These are phyloP conservation scores for Cercophora scortea DNA, from an alignment of 495 filamentous ascomycete species.

Conservation along the genomic window DNA sequence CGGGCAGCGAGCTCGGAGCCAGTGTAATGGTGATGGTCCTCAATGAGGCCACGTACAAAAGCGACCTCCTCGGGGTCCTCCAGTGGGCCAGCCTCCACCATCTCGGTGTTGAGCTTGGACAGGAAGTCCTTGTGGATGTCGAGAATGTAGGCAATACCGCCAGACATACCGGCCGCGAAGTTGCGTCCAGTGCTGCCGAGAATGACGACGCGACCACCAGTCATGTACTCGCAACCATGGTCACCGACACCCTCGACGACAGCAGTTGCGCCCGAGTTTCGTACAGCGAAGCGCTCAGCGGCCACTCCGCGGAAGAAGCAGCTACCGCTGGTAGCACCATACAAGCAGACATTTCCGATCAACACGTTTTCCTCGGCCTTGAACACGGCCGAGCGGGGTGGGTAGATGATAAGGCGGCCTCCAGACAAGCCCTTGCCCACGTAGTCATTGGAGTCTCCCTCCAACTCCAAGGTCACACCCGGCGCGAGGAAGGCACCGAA, in stretches of 20 bases:
- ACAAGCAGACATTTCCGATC: conserved; percentile 94
- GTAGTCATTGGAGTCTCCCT: conserved; percentile 97
- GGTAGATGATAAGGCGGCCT: conserved; percentile 93
- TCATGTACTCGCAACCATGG: conserved; percentile 99
- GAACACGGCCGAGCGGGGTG: conserved; percentile 85
- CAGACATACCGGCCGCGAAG: conserved; percentile 99
- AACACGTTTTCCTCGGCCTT: conserved; percentile 98
- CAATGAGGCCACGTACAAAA: conserved; percentile 85
- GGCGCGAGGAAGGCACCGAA: conserved; percentile 95
- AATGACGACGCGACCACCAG: conserved; percentile 85
- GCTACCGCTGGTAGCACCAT: conserved; percentile 87
- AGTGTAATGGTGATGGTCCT: conserved; percentile 99
- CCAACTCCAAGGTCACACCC: conserved; percentile 91
- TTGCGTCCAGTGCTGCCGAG: conserved; percentile 95
- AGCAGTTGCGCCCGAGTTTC: conserved; percentile 94
- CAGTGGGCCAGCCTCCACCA: conserved; percentile 88
- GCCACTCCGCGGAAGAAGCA: conserved; percentile 98
- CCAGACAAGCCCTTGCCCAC: conserved; percentile 97
- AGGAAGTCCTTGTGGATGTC: conserved; percentile 89
- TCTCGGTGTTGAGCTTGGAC: conserved; percentile 94
- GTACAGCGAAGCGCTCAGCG: conserved; percentile 95
- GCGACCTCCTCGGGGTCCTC: conserved; percentile 91
- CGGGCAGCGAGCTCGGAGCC: conserved; percentile 95
- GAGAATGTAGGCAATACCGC: conserved; percentile 94
- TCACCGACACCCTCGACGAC: conserved; percentile 97